Conservation (phyloP, 75 land plant genomes). For the Ceratopteris richardii region DNA sequence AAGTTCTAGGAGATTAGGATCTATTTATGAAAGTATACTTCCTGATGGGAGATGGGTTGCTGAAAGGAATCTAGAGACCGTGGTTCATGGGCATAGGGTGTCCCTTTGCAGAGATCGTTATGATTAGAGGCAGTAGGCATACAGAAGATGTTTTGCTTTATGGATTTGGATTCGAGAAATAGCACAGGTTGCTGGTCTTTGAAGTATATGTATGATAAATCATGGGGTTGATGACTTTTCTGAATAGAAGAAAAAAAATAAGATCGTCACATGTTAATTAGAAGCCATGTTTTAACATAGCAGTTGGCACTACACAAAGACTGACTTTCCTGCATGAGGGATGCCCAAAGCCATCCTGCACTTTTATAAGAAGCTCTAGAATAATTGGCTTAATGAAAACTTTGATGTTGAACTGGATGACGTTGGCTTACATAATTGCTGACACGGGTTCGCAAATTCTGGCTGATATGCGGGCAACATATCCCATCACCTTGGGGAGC, state of each 20-base stretch:
- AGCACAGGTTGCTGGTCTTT: constrained; percentile 34
- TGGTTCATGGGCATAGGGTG: constrained; percentile 14
- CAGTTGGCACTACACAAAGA: constrained; percentile 11
- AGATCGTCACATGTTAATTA: not conserved
- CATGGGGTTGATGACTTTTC: constrained; percentile 23
- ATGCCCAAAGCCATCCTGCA: constrained; percentile 15
- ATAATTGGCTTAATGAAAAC: constrained; percentile 9
- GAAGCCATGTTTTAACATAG: constrained; percentile 8
- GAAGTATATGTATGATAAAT: constrained; percentile 34
- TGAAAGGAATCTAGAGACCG: constrained; percentile 16
- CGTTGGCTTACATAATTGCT: constrained; percentile 12
- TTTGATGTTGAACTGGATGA: constrained; percentile 10
- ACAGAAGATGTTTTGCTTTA: constrained; percentile 31
- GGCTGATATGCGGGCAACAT: too few species aligned
- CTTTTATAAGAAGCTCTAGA: constrained; percentile 12
- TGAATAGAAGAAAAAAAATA: not conserved
- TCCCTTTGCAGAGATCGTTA: constrained; percentile 30
- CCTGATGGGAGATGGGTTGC: constrained; percentile 12
- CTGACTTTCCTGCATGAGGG: constrained; percentile 25
- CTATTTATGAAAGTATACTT: constrained; percentile 31
- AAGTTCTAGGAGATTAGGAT: constrained; percentile 27
- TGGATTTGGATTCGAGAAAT: constrained; percentile 33
- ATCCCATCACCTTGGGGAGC: too few species aligned
- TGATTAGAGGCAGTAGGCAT: constrained; percentile 32
- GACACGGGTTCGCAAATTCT: too few species aligned